Evolutionary conservation across 345 rosid genomes (phyloP).

Genomic region (Lepidium didymum): DNA sequence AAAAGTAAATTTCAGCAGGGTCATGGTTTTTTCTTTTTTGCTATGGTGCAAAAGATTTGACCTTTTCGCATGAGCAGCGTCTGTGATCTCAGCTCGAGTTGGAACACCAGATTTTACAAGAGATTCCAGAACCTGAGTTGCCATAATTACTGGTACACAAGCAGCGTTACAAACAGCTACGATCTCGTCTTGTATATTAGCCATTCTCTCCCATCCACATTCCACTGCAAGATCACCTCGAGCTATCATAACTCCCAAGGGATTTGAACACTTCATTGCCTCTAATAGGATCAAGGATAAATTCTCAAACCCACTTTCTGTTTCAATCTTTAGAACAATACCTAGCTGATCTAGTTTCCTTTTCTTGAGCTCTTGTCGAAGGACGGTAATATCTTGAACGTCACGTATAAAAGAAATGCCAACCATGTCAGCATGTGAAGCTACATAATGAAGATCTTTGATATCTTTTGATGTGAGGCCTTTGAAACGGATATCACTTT

Average conservation of each 20-base stretch:
- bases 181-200: conserved; percentile 64
- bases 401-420: conserved; percentile 61
- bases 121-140: conserved; percentile 68
- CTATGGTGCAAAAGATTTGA: conserved; percentile 1
- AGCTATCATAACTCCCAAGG: conserved; percentile 67
- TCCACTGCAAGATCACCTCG: conserved; percentile 80
- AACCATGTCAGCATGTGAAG: conserved; percentile 62
- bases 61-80: conserved; percentile 57
- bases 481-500: conserved; percentile 47
- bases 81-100: conserved; percentile 67
- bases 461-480: conserved; percentile 70
- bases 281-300: conserved; percentile 46
- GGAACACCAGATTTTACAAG: conserved; percentile 66
- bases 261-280: conserved; percentile 60
- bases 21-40: not conserved
- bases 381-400: conserved; percentile 42
- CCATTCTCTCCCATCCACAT: conserved; percentile 72
- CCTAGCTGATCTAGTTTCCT: conserved; percentile 44
- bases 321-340: conserved; percentile 57
- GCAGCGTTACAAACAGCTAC: conserved; percentile 43
- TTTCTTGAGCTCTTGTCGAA: conserved; percentile 49
- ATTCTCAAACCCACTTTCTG: conserved; percentile 47
- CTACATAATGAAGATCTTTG: conserved; percentile 56
- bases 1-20: not conserved
- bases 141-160: conserved; percentile 53